phyloP scores from a whole-genome alignment of 345 rosid species.

The Brassica juncea region DNA sequence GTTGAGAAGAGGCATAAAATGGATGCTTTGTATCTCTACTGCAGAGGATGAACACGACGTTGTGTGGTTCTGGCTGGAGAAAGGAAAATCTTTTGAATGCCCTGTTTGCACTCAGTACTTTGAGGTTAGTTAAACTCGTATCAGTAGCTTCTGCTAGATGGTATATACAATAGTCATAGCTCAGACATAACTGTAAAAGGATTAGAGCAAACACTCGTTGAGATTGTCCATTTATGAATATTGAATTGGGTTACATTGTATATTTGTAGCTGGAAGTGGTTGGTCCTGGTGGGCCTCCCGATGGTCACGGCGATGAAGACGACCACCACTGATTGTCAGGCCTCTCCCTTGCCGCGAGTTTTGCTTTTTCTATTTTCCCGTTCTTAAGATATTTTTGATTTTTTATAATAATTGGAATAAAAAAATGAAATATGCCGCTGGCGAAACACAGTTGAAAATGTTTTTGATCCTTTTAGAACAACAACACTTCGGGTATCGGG shows the following conservation, averaged over 20 bases:
- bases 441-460: constrained; percentile 30
- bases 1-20: not conserved
- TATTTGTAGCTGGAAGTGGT: constrained; percentile 73
- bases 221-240: not conserved
- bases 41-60: constrained; percentile 96
- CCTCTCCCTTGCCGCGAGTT: constrained; percentile 28
- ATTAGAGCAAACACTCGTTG: constrained; percentile 3
- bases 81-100: constrained; percentile 81
- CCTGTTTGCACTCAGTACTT: constrained; percentile 87
- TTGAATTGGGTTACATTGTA: not conserved
- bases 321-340: constrained; percentile 48
- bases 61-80: constrained; percentile 97
- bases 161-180: not conserved
- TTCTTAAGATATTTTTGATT: constrained; percentile 3
- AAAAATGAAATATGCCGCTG: not conserved
- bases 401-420: constrained; percentile 14
- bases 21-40: not conserved
- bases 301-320: constrained; percentile 65
- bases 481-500: constrained; percentile 16
- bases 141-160: not conserved
- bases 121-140: constrained; percentile 49
- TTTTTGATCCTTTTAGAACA: constrained; percentile 29
- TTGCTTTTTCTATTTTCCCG: constrained; percentile 1
- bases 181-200: not conserved
- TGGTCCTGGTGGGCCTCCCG: constrained; percentile 90